These are phyloP conservation scores for Pseudotulostoma volvatum DNA, from an alignment of 495 filamentous ascomycete species.

Conservation along the genomic window DNA sequence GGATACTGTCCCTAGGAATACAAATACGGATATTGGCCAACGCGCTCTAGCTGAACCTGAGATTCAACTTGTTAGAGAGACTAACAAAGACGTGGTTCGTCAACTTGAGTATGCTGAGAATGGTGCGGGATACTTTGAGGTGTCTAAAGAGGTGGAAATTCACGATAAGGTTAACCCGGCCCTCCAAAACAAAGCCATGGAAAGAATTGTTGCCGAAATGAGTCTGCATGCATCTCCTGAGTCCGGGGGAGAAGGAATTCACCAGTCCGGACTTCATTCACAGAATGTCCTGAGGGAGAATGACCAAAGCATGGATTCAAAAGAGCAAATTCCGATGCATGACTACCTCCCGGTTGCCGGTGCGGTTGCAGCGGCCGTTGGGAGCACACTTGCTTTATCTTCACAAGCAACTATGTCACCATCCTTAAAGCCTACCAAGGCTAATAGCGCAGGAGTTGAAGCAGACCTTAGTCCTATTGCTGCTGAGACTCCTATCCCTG, in stretches of 20 bases:
- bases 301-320: not conserved
- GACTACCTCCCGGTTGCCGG: slow-evolving; percentile 6
- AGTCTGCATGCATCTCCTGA: no score
- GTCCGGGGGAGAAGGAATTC: slow-evolving; percentile 4
- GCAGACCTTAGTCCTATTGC: slow-evolving; percentile 6
- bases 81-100: not conserved
- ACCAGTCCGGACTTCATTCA: slow-evolving; percentile 1
- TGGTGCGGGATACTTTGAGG: no score
- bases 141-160: not conserved
- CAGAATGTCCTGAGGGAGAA: no score
- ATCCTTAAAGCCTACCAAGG: slow-evolving; percentile 5
- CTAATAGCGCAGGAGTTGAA: slow-evolving; percentile 2
- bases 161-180: no score
- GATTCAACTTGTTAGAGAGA: not conserved
- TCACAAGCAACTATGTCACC: slow-evolving; percentile 4
- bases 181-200: slow-evolving; percentile 4
- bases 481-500: no score
- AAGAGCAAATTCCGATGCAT: slow-evolving; percentile 1
- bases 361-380: slow-evolving; percentile 3
- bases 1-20: not conserved
- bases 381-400: slow-evolving; percentile 5
- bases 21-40: not conserved
- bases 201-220: slow-evolving; percentile 2
- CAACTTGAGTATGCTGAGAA: slow-evolving; percentile 1
- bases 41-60: slow-evolving; percentile 1